phyloP scores from a whole-genome alignment of 2,329 filamentous ascomycete genomes.

The Fusarium sp. region DNA sequence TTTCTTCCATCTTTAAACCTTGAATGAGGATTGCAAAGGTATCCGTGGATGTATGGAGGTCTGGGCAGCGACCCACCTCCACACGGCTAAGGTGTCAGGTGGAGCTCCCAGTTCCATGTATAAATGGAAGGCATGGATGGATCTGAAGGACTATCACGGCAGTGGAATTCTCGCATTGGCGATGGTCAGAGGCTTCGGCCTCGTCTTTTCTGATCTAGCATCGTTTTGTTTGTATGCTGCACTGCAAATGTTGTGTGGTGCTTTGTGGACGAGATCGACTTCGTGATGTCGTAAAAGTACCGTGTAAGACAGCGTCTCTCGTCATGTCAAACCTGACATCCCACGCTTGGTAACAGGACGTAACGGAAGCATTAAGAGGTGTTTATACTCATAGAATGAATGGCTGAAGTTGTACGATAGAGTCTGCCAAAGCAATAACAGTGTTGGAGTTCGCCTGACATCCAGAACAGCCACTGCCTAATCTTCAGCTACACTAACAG shows the following conservation, averaged over 20 bases:
- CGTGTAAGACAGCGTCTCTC: neutral
- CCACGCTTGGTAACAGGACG: too few species aligned
- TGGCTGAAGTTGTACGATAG: too few species aligned
- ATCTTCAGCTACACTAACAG: neutral
- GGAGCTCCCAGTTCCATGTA: neutral
- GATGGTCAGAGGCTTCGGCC: neutral
- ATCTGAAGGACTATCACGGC: neutral
- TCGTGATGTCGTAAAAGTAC: neutral
- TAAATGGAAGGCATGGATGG: neutral
- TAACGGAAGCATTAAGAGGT: too few species aligned
- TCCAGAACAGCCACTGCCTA: neutral
- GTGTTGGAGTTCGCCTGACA: neutral
- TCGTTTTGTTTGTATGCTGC: neutral
- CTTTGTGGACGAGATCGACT: neutral
- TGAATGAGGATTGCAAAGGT: neutral
- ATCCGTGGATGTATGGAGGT: neutral
- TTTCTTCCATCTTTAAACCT: neutral
- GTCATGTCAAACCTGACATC: neutral
- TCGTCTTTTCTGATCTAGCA: neutral
- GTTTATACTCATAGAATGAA: too few species aligned
- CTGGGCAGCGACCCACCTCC: neutral
- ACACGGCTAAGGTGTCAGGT: neutral
- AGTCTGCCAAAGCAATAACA: neutral
- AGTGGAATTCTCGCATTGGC: neutral
- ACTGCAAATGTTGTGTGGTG: neutral